Base-by-base conservation (phyloP, 106 monocot species). In the Dioscorea dumetorum region DNA sequence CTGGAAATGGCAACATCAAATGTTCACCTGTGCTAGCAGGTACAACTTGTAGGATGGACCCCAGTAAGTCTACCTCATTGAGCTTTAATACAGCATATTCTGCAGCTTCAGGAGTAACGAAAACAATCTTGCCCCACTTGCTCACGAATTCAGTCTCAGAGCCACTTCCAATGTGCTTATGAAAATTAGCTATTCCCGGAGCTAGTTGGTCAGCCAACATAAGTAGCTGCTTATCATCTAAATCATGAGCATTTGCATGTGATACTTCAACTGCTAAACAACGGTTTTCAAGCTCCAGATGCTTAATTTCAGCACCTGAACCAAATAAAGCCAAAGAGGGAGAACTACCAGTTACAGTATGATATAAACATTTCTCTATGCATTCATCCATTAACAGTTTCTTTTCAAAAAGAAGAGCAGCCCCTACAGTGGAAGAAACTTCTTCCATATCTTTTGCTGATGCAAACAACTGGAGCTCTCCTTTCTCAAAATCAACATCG, bases 231-330 rank as follows among this genome's bases (percentile, higher is more conserved):
- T 81, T 87, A 3, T 93, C 93, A 67, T 79, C 72, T 31, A 93
- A 9, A 21, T 69, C 34, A 72, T 60, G 24, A 64, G 81, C 84
- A 72, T 72, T 68, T 61, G 69, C 83, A 85, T 93, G 93, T 24
- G 68, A 83, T 63, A 99, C 71, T 69, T 93, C 93, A 9, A 90
- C 82, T 14, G 89, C 75, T 33, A 99, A 70, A 72, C 62, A 81
- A 49, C 83, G 75, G n/a, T 81, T 87, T 4, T 78, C 79, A 24
- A 99, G 87, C 70, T 99, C 99, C 28, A 99, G 84, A 82, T 99
- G 93, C 73, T 83, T 92, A 70, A 99, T 99, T 76, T 80, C 82
- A 71, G 81, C 99, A 82, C 99, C 99, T n/a, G 90, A 74, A 12
- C 99, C 99, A 71, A 93, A 85, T 33, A 99, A 64, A 41, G 87